phyloP scores from a whole-genome alignment of 2,329 filamentous ascomycete genomes.

The Alternaria tenuissima region DNA sequence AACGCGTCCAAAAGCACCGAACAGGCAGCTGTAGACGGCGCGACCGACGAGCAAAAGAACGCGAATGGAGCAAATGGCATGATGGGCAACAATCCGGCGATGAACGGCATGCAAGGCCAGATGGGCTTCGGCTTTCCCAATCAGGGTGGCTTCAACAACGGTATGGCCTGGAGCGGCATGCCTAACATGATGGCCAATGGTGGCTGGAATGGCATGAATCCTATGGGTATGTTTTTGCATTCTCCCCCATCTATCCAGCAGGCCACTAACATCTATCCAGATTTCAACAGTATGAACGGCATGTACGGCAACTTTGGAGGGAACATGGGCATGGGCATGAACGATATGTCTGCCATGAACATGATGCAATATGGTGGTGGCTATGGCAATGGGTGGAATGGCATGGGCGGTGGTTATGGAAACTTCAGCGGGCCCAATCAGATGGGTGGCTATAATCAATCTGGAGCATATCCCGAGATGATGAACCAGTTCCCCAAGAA shows the following conservation, averaged over 20 bases:
- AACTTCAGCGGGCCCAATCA: constrained; percentile 58
- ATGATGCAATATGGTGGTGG: constrained; percentile 76
- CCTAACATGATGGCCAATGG: constrained; percentile 57
- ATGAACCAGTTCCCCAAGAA: constrained; percentile 66
- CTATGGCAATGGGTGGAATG: constrained; percentile 72
- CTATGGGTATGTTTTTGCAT: constrained; percentile 74
- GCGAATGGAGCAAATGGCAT: constrained; percentile 27
- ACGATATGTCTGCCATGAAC: constrained; percentile 69
- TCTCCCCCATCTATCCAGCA: constrained; percentile 16
- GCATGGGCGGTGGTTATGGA: constrained; percentile 75
- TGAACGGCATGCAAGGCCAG: constrained; percentile 41
- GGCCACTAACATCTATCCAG: constrained; percentile 29
- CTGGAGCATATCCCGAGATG: constrained; percentile 57
- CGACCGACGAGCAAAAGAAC: constrained; percentile 28
- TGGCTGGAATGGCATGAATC: constrained; percentile 76
- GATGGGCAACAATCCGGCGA: constrained; percentile 34
- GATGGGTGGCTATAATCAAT: constrained; percentile 63
- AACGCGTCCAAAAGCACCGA: constrained; percentile 26
- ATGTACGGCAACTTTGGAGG: constrained; percentile 82
- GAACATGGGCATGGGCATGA: constrained; percentile 77
- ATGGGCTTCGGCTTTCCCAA: constrained; percentile 55
- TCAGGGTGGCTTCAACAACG: constrained; percentile 59
- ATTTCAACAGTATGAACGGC: constrained; percentile 66
- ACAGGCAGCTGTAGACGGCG: constrained; percentile 26
- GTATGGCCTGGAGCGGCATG: constrained; percentile 64